Evolutionary conservation across 441 rosid genomes (phyloP), one percentile per base, ranked within the genome.

Genomic region (Kokia cookei): DNA sequence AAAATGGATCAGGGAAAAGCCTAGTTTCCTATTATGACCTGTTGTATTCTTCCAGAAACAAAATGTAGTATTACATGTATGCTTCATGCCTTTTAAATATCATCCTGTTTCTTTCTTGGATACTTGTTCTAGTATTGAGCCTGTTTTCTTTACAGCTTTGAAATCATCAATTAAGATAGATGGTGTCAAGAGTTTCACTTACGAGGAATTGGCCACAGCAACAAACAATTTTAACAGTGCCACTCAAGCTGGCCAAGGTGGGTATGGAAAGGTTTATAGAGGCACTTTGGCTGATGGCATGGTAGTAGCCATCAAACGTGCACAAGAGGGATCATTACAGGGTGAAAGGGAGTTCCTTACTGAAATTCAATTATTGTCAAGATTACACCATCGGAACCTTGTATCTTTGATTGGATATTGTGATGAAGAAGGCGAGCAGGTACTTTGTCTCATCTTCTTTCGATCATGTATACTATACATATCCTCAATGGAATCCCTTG

Each of bases 341-440:
- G 99, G 98, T 11, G 97, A 93, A 76, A 92, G 72, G 71, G 99
- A 96, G 85, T 96, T 96, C 86, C 76, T 96, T 43, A 96, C 96
- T 5, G 99, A 96, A 78, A 93, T 93, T 68, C 86, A 90, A 72
- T 74, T 96, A 79, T 79, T 96, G 72, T 93, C 98, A 68, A 91
- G 98, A 80, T 76, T 96, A 73, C 99, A 96, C 82, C 99, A 96
- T 62, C 84, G 99, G 58, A 96, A 96, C 80, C 97, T 96, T 45
- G 96, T 93, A 73, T 85, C 97, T 76, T 88, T 96, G 89, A 42
- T 91, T 68, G 99, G 99, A 65, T 93, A 82, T 37, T 93, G 99
- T 64, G 98, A 96, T 19, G 99, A 96, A 80, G 93, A 90, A 86
- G 91, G 91, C 24, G 97, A 96, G 81, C 99, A 92, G 97, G 99